These are phyloP conservation scores for Saturnispora dispora DNA, from an alignment of 805 yeast species.

Conservation along the genomic window DNA sequence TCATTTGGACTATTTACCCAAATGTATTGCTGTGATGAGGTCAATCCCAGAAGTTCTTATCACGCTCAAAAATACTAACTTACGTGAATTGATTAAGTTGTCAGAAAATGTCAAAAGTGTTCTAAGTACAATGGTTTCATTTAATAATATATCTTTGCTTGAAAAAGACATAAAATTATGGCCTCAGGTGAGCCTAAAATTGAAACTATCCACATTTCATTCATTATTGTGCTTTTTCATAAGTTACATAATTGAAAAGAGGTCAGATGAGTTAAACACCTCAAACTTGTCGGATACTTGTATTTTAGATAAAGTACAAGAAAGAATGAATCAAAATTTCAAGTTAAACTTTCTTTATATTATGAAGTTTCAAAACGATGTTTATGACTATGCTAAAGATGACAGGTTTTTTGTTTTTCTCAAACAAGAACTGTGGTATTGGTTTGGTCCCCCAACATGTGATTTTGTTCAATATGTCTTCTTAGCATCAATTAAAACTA, in stretches of 20 bases:
- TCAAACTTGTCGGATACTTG: background rate
- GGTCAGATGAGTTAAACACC: background rate
- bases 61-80: background rate
- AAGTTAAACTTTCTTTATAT: background rate
- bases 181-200: conserved; percentile 1
- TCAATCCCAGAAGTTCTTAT: background rate
- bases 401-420: background rate
- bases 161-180: conserved; percentile 6
- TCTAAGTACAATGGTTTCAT: background rate
- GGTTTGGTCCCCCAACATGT: background rate
- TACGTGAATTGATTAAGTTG: background rate
- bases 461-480: conserved; percentile 1
- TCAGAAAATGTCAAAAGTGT: background rate
- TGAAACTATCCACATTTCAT: conserved; percentile 3
- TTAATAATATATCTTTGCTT: conserved; percentile 1
- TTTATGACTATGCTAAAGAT: background rate
- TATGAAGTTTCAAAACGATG: background rate
- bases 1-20: background rate
- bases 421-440: conserved; percentile 3
- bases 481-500: background rate
- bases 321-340: background rate
- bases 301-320: background rate
- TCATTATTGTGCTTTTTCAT: background rate
- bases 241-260: background rate
- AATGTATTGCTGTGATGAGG: background rate